phyloP scores from a whole-genome alignment of 495 filamentous ascomycete species.

The Endocarpon pusillum region DNA sequence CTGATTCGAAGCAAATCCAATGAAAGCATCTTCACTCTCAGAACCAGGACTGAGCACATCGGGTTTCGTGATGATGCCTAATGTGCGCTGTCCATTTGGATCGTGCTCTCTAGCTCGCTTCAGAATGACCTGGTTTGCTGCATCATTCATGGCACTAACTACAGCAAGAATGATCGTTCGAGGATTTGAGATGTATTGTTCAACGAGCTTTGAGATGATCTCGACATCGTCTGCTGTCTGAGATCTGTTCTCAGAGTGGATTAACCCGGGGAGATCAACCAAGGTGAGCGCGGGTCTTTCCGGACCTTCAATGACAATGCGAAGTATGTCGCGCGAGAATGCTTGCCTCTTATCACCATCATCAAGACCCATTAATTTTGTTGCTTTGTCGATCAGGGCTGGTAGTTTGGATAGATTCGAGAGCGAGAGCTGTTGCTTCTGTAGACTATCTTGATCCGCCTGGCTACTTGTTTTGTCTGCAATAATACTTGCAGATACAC shows the following conservation, averaged over 20 bases:
- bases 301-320: constrained; percentile 34
- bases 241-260: constrained; percentile 22
- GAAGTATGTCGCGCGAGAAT: constrained; percentile 36
- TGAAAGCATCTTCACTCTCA: constrained; percentile 19
- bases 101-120: constrained; percentile 25
- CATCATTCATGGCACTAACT: constrained; percentile 33
- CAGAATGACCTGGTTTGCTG: constrained; percentile 32
- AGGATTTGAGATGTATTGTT: constrained; percentile 38
- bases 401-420: constrained; percentile 20
- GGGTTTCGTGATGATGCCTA: constrained; percentile 36
- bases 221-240: constrained; percentile 18
- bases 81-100: constrained; percentile 24
- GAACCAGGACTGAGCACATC: constrained; percentile 19
- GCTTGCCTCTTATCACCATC: constrained; percentile 8
- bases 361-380: constrained; percentile 33
- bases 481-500: constrained; percentile 22
- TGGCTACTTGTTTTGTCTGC: constrained; percentile 14
- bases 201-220: constrained; percentile 33
- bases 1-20: constrained; percentile 28
- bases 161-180: constrained; percentile 49
- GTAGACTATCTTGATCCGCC: constrained; percentile 11
- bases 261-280: constrained; percentile 40
- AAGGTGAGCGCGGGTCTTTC: constrained; percentile 33
- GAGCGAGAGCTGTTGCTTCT: constrained; percentile 19
- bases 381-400: constrained; percentile 31